Evolutionary conservation across 495 filamentous ascomycete genomes (phyloP).

Genomic region (Lineolata rhizophorae): DNA sequence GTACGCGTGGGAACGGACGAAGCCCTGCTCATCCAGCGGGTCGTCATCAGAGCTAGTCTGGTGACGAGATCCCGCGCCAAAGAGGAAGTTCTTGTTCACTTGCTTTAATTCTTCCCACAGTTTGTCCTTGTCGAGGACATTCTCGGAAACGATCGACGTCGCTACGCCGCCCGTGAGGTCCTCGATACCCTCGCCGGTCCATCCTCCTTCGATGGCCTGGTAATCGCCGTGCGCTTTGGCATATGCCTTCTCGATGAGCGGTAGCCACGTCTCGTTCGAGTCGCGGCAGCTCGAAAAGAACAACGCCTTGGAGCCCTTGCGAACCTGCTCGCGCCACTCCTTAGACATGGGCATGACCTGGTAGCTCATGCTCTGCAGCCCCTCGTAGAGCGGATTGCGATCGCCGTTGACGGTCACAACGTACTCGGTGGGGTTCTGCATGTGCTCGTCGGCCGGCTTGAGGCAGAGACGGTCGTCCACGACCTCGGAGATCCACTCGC

Average conservation of each 20-base stretch:
- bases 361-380: constrained; percentile 6
- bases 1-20: constrained; percentile 1
- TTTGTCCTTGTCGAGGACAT: constrained; percentile 67
- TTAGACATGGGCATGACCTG: constrained; percentile 18
- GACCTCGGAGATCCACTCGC: constrained; percentile 76
- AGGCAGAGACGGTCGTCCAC: constrained; percentile 75
- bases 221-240: constrained; percentile 90
- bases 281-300: constrained; percentile 76
- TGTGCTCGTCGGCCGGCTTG: constrained; percentile 32
- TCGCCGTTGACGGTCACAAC: constrained; percentile 34
- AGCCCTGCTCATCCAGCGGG: not conserved
- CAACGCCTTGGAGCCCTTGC: constrained; percentile 53
- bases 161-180: constrained; percentile 87
- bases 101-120: constrained; percentile 84
- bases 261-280: constrained; percentile 84
- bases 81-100: constrained; percentile 62
- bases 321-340: constrained; percentile 45
- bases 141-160: constrained; percentile 51
- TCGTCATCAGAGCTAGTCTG: constrained; percentile 6
- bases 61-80: constrained; percentile 44
- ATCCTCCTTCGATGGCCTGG: constrained; percentile 63
- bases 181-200: constrained; percentile 67
- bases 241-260: constrained; percentile 85
- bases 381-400: constrained; percentile 6
- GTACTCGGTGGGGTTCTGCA: not conserved